These are phyloP conservation scores for Aspergillus fischeri DNA, from an alignment of 2,329 filamentous ascomycete species.

Conservation along the genomic window DNA sequence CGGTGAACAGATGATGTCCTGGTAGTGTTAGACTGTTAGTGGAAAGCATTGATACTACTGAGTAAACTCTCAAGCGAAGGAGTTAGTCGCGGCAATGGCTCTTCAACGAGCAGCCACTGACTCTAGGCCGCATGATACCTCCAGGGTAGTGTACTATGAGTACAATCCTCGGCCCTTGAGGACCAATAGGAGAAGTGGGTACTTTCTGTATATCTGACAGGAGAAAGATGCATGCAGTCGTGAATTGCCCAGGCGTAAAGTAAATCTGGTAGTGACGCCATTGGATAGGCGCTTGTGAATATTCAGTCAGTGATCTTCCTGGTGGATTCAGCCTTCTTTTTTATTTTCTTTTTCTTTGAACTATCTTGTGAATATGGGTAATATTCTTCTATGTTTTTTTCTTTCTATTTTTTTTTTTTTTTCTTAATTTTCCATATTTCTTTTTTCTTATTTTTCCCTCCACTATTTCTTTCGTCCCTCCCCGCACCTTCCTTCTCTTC, in stretches of 20 bases:
- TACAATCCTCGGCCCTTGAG: neutral
- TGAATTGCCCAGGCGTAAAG: neutral
- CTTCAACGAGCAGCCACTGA: neutral
- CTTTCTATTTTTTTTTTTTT: too few species aligned
- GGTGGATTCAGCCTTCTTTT: neutral
- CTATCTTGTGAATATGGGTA: neutral
- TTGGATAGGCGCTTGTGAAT: neutral
- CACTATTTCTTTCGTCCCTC: neutral
- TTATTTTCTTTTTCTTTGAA: neutral
- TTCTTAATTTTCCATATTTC: neutral
- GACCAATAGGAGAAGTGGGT: neutral
- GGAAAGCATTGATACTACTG: neutral
- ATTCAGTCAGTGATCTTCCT: neutral
- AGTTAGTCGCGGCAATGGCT: neutral
- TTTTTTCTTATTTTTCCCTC: neutral
- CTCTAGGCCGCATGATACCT: neutral
- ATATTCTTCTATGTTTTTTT: neutral
- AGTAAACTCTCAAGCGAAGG: neutral
- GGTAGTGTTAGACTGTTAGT: neutral
- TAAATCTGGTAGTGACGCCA: neutral
- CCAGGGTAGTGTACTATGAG: neutral
- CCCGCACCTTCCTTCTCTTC: slow-evolving; percentile 4
- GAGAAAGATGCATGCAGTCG: neutral
- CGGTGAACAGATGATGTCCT: neutral
- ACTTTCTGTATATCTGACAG: neutral